These are phyloP conservation scores for Anisodus acutangulus DNA, from an alignment of 257 asterid species.

Conservation along the genomic window DNA sequence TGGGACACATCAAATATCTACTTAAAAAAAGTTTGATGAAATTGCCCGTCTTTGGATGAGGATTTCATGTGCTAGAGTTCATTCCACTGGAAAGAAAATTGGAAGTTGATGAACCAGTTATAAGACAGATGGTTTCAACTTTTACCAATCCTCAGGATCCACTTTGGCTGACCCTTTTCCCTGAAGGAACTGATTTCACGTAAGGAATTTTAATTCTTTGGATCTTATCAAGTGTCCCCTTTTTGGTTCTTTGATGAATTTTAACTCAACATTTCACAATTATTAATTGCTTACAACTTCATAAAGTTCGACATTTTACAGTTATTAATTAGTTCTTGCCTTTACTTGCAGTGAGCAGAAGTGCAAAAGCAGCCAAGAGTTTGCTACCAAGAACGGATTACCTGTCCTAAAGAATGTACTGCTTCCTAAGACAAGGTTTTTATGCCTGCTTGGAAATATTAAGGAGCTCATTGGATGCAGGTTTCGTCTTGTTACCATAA, in stretches of 20 bases:
- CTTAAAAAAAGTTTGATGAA: conserved; percentile 87
- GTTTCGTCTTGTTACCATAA: conserved; percentile 35
- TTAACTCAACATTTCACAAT: no score
- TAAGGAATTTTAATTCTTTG: conserved; percentile 30
- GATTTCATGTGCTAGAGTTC: conserved; percentile 75
- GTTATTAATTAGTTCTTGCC: conserved; percentile 3
- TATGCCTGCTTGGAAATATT: conserved; percentile 64
- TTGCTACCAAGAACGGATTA: conserved; percentile 73
- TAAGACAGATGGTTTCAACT: conserved; percentile 56
- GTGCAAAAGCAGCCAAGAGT: conserved; percentile 68
- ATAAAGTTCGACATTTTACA: no score
- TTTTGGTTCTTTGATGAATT: neutral
- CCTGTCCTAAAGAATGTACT: conserved; percentile 79
- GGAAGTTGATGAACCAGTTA: conserved; percentile 64
- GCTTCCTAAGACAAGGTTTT: conserved; percentile 82
- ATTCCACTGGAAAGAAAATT: conserved; percentile 86
- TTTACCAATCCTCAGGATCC: conserved; percentile 65
- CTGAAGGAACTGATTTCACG: conserved; percentile 97
- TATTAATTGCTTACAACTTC: no score
- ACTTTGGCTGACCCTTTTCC: conserved; percentile 86
- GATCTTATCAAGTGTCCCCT: neutral
- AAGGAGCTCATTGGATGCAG: conserved; percentile 81
- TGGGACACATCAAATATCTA: conserved; percentile 68
- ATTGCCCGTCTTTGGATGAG: conserved; percentile 83
- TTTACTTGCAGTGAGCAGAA: conserved; percentile 68